Percentiles rank a stretch among this genome's conserved stretches.
These are phyloP conservation scores for rapeseed (Brassica napus) DNA, from an alignment of 345 rosid species.

Conservation along the genomic window Da-Ae NC_063437.1:20068501-20069000, in stretches of 20 bases:
- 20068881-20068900: slow-evolving; percentile 25
- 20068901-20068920: slow-evolving; percentile 12
- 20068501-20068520: neutral
- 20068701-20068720: slow-evolving; percentile 60
- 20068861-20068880: slow-evolving; percentile 26
- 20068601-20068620: slow-evolving; percentile 59
- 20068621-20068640: slow-evolving; percentile 86
- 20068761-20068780: neutral
- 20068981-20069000: neutral
- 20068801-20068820: slow-evolving; percentile 17
- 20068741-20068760: slow-evolving; percentile 31
- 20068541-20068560: neutral
- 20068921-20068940: neutral
- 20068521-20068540: neutral
- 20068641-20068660: slow-evolving; percentile 81
- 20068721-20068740: slow-evolving; percentile 75
- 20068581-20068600: neutral
- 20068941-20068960: neutral
- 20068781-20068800: neutral
- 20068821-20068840: slow-evolving; percentile 25
- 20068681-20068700: slow-evolving; percentile 61
- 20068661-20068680: slow-evolving; percentile 82
- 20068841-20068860: slow-evolving; percentile 25
- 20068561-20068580: neutral
- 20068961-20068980: neutral